Evolutionary conservation across 257 asterid genomes (phyloP).

Genomic region (Jacaranda mimosifolia): DNA sequence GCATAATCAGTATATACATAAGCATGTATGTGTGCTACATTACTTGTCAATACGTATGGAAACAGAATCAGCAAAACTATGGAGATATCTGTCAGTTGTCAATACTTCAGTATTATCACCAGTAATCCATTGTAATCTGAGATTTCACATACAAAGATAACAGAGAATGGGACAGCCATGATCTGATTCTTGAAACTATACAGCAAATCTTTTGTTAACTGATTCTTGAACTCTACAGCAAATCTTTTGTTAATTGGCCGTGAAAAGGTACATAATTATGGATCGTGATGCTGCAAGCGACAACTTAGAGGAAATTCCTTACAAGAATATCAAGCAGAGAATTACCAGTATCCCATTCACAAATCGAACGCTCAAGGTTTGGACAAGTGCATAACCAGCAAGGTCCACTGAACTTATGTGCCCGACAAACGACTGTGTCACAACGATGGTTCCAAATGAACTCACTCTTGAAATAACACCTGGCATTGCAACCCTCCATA

Average conservation of each 20-base stretch:
- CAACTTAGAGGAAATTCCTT: too few species aligned
- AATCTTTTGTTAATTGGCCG: not conserved
- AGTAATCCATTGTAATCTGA: too few species aligned
- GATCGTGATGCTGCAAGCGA: too few species aligned
- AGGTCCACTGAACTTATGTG: too few species aligned
- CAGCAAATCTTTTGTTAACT: not conserved
- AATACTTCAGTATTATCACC: too few species aligned
- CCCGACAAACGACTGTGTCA: not conserved
- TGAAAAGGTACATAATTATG: not conserved
- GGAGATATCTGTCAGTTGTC: too few species aligned
- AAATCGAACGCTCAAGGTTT: slow-evolving; percentile 27
- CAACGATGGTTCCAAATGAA: slow-evolving; percentile 30
- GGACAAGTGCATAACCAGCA: slow-evolving; percentile 10
- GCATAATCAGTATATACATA: too few species aligned
- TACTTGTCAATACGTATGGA: too few species aligned
- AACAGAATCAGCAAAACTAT: too few species aligned
- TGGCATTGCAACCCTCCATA: slow-evolving; percentile 37
- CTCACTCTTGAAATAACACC: slow-evolving; percentile 20
- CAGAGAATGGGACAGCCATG: too few species aligned
- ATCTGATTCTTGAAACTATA: not conserved
- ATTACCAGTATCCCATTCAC: slow-evolving; percentile 29
- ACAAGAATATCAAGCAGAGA: not conserved
- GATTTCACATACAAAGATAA: too few species aligned
- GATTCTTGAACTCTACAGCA: not conserved
- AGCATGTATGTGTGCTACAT: too few species aligned